Base-by-base conservation (phyloP, 2,329 filamentous ascomycete genomes). In the Emergomyces africanus region DNA sequence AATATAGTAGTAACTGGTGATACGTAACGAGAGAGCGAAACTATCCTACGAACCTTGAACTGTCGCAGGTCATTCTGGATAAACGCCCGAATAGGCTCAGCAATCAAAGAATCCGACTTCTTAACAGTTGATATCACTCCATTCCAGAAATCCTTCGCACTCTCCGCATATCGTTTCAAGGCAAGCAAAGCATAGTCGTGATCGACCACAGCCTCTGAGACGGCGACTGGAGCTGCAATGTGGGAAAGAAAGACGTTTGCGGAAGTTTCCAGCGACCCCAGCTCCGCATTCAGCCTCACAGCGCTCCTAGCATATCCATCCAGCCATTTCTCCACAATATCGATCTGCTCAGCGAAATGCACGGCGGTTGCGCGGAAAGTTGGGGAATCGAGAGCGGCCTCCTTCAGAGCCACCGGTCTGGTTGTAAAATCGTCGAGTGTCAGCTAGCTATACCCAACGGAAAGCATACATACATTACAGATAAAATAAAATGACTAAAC, bases 311-410 rank as follows among this genome's bases (percentile, higher is more conserved):
- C 74, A 68, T 86, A 88, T 54, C 79, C 80, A 58, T 87, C 90
- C 35, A 99, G 87, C 94, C 94, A 99, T 80, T 83, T 85, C 74
- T 97, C 94, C 61, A 97, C 82, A 59, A 84, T 81, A 64, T 97
- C 94, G 67, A 96, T 83, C 76, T 99, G 92, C 64, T 97, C 94
- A 63, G 84, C 82, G 70, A 96, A 96, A 75, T 96, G 90, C 53
- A 87, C 77, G 48, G 89, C 83, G 25, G 89, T 89, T 53, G 91
- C 89, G 64, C 94, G 89, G 73, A 97, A 97, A 41, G 91, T 95
- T 30, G 94, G 94, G 44, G 91, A 96, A 75, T 99, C 94, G 76
- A 97, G 87, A 23, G 90, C 88, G 56, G 94, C 94, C 81, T 99
- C 94, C 76, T 92, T 94, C 66, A 97, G 81, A 62, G 86, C 85